A percentile compares a stretch with the other conserved stretches of the same genome.
Evolutionary conservation across 2,329 filamentous ascomycete species (phyloP).

Genomic region (Tolypocladium nubicola): DNA sequence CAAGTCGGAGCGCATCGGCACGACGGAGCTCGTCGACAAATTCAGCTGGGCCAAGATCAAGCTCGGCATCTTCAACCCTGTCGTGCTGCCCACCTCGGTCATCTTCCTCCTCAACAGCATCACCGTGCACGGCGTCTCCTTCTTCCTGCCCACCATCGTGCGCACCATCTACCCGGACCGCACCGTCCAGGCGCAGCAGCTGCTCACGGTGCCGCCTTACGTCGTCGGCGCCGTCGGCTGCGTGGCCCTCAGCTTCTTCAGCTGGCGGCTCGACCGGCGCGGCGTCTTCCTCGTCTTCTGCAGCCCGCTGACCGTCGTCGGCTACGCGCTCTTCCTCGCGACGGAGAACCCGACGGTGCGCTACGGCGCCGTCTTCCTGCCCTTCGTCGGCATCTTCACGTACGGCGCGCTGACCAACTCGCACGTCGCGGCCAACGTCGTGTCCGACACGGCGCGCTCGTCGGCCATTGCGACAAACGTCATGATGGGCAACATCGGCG

Average conservation of each 20-base stretch:
- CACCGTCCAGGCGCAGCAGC: constrained; percentile 50
- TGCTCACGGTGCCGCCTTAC: constrained; percentile 61
- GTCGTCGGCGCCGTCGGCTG: constrained; percentile 55
- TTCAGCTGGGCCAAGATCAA: constrained; percentile 49
- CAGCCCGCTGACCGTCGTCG: constrained; percentile 51
- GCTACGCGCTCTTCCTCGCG: constrained; percentile 59
- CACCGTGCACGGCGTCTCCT: constrained; percentile 61
- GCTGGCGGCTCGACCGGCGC: constrained; percentile 47
- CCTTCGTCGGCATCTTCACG: constrained; percentile 50
- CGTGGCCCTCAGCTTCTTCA: constrained; percentile 44
- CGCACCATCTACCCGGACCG: constrained; percentile 52
- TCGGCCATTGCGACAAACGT: constrained; percentile 52
- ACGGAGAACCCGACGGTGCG: constrained; percentile 37
- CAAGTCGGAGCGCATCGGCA: constrained; percentile 44
- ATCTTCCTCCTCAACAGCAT: constrained; percentile 58
- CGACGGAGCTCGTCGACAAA: constrained; percentile 45
- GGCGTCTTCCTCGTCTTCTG: constrained; percentile 48
- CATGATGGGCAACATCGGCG: constrained; percentile 37
- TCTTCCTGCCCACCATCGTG: constrained; percentile 64
- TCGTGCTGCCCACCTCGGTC: constrained; percentile 36
- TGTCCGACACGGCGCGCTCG: constrained; percentile 55
- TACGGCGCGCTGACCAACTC: constrained; percentile 56
- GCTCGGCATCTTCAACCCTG: constrained; percentile 53
- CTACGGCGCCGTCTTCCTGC: constrained; percentile 59
- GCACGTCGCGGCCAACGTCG: constrained; percentile 56